Percentiles rank a stretch among this genome's conserved stretches.
These are phyloP conservation scores for Vanrija pseudolonga DNA, from an alignment of 1,284 basidiomycete genomes.

Conservation along the genomic window DNA sequence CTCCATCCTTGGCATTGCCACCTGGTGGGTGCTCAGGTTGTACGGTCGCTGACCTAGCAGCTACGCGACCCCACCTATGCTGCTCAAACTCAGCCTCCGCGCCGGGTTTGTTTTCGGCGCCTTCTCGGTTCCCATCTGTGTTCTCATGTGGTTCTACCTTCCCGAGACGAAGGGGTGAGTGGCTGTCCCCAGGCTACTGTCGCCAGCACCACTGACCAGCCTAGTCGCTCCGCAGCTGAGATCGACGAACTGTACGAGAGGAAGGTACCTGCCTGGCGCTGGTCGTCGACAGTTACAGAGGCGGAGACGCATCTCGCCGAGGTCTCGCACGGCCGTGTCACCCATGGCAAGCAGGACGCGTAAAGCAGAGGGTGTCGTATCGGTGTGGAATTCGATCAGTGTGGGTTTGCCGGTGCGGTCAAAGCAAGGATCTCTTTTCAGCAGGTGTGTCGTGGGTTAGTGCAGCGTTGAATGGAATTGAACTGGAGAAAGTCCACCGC, in stretches of 20 bases:
- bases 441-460: too few relatives aligned
- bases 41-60: slow-evolving; percentile 7
- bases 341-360: too few relatives aligned
- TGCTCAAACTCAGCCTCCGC: slow-evolving; percentile 18
- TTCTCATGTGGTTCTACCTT: slow-evolving; percentile 25
- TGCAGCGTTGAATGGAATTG: too few relatives aligned
- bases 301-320: slow-evolving; percentile 5
- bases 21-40: slow-evolving; percentile 23
- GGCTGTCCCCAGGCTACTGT: slow-evolving; percentile 16
- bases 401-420: too few relatives aligned
- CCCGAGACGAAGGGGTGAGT: slow-evolving; percentile 25
- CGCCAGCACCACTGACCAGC: slow-evolving; percentile 6
- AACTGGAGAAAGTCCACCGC: too few relatives aligned
- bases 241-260: slow-evolving; percentile 32
- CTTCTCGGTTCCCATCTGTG: slow-evolving; percentile 16
- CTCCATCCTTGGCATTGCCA: slow-evolving; percentile 21
- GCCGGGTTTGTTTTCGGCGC: slow-evolving; percentile 10
- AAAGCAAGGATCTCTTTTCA: too few relatives aligned
- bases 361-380: too few relatives aligned
- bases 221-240: slow-evolving; percentile 18
- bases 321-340: too few relatives aligned
- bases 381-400: too few relatives aligned
- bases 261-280: slow-evolving; percentile 20
- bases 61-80: slow-evolving; percentile 18
- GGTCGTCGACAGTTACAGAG: slow-evolving; percentile 32